Evolutionary conservation across 2,329 filamentous ascomycete species (phyloP), one percentile per base, ranked within the genome.

Genomic region (Penicillium fuscoglaucum): DNA sequence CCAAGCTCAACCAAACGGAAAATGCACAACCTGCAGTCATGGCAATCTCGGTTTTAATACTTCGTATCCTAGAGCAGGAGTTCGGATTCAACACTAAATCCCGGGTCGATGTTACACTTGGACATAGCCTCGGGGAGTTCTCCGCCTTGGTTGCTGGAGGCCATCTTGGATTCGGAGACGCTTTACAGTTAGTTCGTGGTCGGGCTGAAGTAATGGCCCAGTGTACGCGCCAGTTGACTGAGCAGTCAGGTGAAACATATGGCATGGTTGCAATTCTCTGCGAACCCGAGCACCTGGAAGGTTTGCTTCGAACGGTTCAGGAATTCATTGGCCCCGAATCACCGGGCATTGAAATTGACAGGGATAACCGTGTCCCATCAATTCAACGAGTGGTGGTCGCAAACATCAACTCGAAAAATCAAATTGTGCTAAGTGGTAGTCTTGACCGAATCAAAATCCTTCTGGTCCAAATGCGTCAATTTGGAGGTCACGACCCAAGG

Each of bases 1-100:
- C 85, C 56, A 78, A 82, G 52, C 85, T 98, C 56, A 96, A 90
- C 41, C 84, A 86, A 57, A 97, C 93, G 5, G 86, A 90, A 64
- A 93, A 96, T 72, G 90, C 93, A 4, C 93, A 98, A 75, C 93
- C 93, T 1, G 93, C 93, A 68, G 96, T 97, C 75, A 96, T 98
- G 91, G 91, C 92, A 15, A 95, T 91, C 4, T 96, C 91, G 29
- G 87, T 97, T 70, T 84, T 96, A 59, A 96, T 97, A 70, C 83
- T 97, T 55, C 88, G 90, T 56, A 87, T 97, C 60, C 83, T 98
- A 62, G 91, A 97, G 78, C 80, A 84, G 61, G 90, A 96, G 65
- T 97, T 93, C 71, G 86, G 84, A 41, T 96, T 97, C 77, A 81
- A 84, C 57, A 84, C 87, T 7, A 76, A 80, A 9, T 84, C 90